Evolutionary conservation across 768 basidiomycete species (phyloP).

Genomic region (Mycena crocata): DNA sequence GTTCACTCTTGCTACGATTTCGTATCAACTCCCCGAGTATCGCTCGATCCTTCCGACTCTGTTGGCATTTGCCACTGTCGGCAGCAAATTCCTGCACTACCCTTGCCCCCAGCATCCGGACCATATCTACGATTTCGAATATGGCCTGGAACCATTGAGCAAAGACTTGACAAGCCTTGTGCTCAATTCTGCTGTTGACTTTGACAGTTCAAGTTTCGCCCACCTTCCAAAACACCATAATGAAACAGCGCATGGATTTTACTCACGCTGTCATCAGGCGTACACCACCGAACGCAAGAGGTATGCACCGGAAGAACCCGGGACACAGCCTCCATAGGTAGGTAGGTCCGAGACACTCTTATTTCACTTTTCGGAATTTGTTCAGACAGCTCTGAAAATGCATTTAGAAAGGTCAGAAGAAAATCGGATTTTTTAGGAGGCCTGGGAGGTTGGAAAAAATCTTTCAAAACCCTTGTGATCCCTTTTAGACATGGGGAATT

Average conservation of each 20-base stretch:
- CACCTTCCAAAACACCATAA: not conserved
- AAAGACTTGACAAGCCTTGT: slow-evolving; percentile 1
- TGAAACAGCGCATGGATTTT: not conserved
- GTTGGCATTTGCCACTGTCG: slow-evolving; percentile 13
- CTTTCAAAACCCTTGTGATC: too few species aligned
- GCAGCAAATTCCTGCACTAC: slow-evolving; percentile 7
- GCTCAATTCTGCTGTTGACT: not conserved
- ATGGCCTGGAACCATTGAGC: not conserved
- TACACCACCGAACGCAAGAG: not conserved
- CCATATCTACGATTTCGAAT: slow-evolving; percentile 9
- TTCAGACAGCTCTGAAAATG: too few species aligned
- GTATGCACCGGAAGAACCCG: too few species aligned
- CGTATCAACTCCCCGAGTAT: slow-evolving; percentile 13
- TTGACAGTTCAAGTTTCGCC: slow-evolving; percentile 4
- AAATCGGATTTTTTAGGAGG: too few species aligned
- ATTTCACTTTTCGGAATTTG: too few species aligned
- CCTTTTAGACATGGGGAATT: too few species aligned
- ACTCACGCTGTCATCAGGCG: not conserved
- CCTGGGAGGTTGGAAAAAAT: too few species aligned
- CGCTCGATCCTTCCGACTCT: slow-evolving; percentile 6
- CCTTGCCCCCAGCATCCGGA: slow-evolving; percentile 8
- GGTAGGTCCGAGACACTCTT: too few species aligned
- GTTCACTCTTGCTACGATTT: slow-evolving; percentile 11
- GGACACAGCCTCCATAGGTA: too few species aligned
- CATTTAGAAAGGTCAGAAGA: too few species aligned